Base-by-base conservation (phyloP, 768 basidiomycete genomes). In the Mycena latifolia region DNA sequence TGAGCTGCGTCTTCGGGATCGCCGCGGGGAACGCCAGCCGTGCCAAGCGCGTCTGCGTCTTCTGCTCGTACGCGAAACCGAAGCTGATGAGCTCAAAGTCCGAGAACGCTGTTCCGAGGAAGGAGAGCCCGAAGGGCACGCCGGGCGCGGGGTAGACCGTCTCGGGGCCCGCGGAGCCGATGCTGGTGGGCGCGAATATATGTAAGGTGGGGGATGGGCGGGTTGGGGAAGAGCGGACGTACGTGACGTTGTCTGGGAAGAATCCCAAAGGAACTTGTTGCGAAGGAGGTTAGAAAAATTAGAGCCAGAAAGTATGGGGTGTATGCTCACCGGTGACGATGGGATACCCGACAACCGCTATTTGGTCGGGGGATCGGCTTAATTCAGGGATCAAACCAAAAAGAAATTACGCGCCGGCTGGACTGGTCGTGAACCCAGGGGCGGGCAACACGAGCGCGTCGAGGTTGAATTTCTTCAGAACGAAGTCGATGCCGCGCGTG, bases 61-160 rank as follows among this genome's bases (percentile, higher is more conserved):
- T 81, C 72, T 90, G 89, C 73, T 91, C 90, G 69, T 87, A 90
- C 3, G 89, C 88, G 76, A 84, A 90, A 3, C 82, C 90, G 63
- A 86, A 82, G 0, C 84, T 79, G 58, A 91, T 82, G 47, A 90
- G 79, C n/a, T 82, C 74, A 67, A 83, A 86, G 64, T 90, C 90
- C 48, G 85, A 86, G 73, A 86, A 91, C 14, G 85, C 86, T 2
- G 87, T 87, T 0, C 88, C 88, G 17, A 89, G 69, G 77, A 90
- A 90, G 5, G 87, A 84, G 8, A 90, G 73, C 0, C 89, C 89
- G 52, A 89, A 86, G 0, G 89, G 89, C 50, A 86, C 81, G 17
- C 87, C 86, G 4, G 86, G 89, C 0, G 82, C 82, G 2, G 86
- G 83, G 53, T 82, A 84, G 0, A 84, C 77, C 5, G 82, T 81